Base-by-base conservation (phyloP, 148 eudicot genomes). In the Dianthus caryophyllus region DNA sequence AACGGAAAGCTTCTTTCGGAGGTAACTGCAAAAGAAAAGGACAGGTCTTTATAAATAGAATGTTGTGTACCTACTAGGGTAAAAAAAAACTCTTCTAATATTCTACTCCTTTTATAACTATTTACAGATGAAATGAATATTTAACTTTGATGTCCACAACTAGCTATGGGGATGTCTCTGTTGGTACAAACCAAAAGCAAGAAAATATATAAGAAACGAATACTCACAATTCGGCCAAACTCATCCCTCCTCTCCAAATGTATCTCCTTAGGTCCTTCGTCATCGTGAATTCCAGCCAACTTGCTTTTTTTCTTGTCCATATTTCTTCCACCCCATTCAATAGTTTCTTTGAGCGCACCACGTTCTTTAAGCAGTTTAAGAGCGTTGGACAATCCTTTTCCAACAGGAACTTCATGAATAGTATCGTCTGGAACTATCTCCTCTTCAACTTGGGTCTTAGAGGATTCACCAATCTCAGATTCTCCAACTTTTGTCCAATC, bases 271-370 rank as follows among this genome's bases (percentile, higher is more conserved):
- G 74, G 33, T 44, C 76, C 87, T 68, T 80, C 91, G 25, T 75
- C 80, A 26, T 82, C 91, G 75, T 76, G 52, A 54, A 93, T 84
- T 57, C 98, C 98, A 63, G 81, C 92, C 67, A 93, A 78, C 82
- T 93, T 93, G 81, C 98, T 88, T 73, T 93, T 93, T 66, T 93
- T 90, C 88, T 93, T 93, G 76, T 93, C 98, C 97, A 88, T 93
- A 71, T 93, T 93, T 82, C 98, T 84, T 26, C 98, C 98, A 75
- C 98, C 98, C 95, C 92, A 93, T 66, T 90, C 98, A 65, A 88
- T 70, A 64, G 82, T 83, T 76, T 93, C 98, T 83, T 90, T 90
- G 11, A 93, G 92, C 17, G 91, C 52, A 11, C 98, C 98, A 33
- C 96, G 84, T 2, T 88, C 92, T 80, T 93, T 80, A 55, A 90